Percentiles rank a stretch among this genome's conserved stretches.
phyloP scores from a whole-genome alignment of 2,329 filamentous ascomycete genomes.

The Xylariaceae sp. region DNA sequence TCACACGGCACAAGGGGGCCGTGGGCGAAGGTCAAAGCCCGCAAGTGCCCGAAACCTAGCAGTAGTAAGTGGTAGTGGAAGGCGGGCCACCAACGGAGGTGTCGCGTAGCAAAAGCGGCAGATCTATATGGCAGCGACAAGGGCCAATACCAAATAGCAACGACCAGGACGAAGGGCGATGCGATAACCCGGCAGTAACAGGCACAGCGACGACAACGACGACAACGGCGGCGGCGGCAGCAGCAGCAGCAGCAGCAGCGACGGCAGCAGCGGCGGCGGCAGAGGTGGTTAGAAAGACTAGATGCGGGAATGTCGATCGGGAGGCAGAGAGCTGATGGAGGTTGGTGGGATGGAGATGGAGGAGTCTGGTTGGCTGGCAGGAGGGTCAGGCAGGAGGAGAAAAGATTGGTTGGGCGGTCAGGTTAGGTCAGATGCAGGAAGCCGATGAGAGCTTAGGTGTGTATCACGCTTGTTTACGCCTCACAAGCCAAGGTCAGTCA shows the following conservation, averaged over 20 bases:
- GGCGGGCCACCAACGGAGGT: background rate
- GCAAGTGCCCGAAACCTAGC: background rate
- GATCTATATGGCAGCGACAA: background rate
- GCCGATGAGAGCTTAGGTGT: constrained; percentile 18
- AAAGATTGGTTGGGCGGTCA: constrained; percentile 26
- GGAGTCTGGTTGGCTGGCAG: constrained; percentile 26
- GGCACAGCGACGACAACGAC: background rate
- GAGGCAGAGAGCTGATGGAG: constrained; percentile 15
- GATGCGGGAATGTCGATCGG: constrained; percentile 17
- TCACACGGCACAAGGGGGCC: background rate
- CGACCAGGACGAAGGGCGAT: too few relatives aligned
- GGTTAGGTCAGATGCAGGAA: constrained; percentile 26
- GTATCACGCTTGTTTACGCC: constrained; percentile 22
- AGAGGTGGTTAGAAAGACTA: background rate
- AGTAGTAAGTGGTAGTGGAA: background rate
- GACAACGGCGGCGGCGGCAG: background rate
- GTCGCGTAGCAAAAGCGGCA: constrained; percentile 10
- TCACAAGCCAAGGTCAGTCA: constrained; percentile 21
- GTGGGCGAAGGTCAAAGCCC: background rate
- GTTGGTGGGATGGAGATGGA: constrained; percentile 20
- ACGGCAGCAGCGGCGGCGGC: background rate
- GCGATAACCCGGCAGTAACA: background rate
- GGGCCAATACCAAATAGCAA: background rate
- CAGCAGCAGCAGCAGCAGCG: background rate
- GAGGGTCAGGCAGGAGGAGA: constrained; percentile 25